Evolutionary conservation across 1,284 basidiomycete genomes (phyloP), one percentile per base, ranked within the genome.

Genomic region (Golubevia sp.): DNA sequence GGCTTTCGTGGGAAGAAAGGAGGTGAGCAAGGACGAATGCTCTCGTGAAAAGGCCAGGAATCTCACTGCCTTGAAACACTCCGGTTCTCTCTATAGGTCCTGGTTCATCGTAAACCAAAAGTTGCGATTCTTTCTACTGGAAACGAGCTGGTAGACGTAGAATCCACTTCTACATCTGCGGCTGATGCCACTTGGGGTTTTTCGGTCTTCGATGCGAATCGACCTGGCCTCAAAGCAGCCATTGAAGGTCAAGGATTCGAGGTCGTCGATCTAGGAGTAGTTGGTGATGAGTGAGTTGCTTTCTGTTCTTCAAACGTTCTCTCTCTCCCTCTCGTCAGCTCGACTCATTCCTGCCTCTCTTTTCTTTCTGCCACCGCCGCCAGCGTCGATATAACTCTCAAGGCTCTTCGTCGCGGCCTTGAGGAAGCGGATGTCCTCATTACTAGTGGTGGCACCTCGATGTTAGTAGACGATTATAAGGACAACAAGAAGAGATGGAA

Each of bases 391-490:
- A 86, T 88, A 1, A 92, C 93, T 66, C 86, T 90, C 13, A 75
- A 84, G 5, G 88, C 88, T 1, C 86, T 94, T 51, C 77, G 83
- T 56, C 83, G 82, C 24, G 92, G 90, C 0, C 85, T 92, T 2
- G 83, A 86, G 26, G 77, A 84, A 21, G 90, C 92, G 0, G 93
- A 94, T 75, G 84, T 95, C 2, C 81, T 94, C 7, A 84, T 95
- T 8, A 91, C 91, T 0, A 95, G 93, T 0, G 93, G 93, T 11
- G 93, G 93, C 2, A 94, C 93, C 1, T 92, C 91, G 3, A 95
- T 95, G 93, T n/a, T n/a, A n/a, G n/a, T n/a, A n/a, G n/a, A n/a
- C n/a, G n/a, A n/a, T n/a, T n/a, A n/a, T n/a, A n/a, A n/a, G n/a
- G n/a, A n/a, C n/a, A n/a, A n/a, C n/a, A n/a, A n/a, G n/a, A n/a